Evolutionary conservation across 371 early-diverging fungal species (phyloP).

Genomic region (Conidiobolus coronatus): DNA sequence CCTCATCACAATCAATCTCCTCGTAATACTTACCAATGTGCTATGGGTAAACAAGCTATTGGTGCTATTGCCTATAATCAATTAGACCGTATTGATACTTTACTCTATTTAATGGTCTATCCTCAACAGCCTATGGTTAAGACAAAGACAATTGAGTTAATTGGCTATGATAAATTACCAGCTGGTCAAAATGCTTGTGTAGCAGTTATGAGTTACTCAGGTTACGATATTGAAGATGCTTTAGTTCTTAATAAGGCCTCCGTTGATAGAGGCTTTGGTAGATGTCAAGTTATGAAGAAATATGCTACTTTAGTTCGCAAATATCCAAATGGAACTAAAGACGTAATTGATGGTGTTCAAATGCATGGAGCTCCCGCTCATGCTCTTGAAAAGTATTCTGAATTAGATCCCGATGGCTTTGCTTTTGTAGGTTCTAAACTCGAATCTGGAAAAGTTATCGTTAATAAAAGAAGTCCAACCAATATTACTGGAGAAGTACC

Average conservation of each 20-base stretch:
- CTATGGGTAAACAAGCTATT: conserved; percentile 99
- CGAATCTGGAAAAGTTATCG: conserved; percentile 38
- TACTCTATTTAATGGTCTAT: conserved; percentile 89
- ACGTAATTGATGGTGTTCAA: not conserved
- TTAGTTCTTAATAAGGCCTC: conserved; percentile 88
- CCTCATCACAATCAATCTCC: conserved; percentile 99
- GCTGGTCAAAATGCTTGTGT: conserved; percentile 99
- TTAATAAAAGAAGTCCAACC: conserved; percentile 77
- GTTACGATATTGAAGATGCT: conserved; percentile 99
- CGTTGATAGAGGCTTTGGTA: conserved; percentile 96
- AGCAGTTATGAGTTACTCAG: conserved; percentile 98
- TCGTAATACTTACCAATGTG: conserved; percentile 98
- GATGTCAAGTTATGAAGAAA: conserved; percentile 91
- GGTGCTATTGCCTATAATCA: conserved; percentile 95
- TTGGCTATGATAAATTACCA: conserved; percentile 93
- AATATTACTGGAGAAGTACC: conserved; percentile 12
- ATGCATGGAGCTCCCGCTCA: conserved; percentile 6
- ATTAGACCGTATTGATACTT: conserved; percentile 87
- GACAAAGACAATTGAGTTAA: conserved; percentile 92
- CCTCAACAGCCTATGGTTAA: conserved; percentile 98
- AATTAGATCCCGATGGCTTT: conserved; percentile 72
- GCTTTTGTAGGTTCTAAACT: conserved; percentile 71
- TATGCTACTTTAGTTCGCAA: conserved; percentile 49
- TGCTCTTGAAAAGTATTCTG: conserved; percentile 26
- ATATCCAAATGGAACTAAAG: conserved; percentile 61